phyloP scores from a whole-genome alignment of 2,329 filamentous ascomycete species.

The Davidsoniella neocaledoniae region DNA sequence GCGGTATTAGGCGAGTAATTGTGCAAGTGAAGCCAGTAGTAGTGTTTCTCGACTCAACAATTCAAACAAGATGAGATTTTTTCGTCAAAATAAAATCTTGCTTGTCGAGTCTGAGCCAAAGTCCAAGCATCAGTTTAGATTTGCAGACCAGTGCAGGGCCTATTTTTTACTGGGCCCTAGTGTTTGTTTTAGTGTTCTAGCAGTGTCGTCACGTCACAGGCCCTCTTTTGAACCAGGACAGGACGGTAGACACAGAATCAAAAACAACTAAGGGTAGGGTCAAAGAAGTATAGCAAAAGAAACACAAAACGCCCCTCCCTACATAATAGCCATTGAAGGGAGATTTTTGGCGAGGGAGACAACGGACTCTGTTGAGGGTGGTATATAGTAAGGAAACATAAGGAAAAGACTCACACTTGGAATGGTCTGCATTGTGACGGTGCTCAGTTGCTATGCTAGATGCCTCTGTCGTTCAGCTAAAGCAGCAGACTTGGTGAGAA shows the following conservation, averaged over 20 bases:
- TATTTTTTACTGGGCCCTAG: neutral
- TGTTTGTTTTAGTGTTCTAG: neutral
- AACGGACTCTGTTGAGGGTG: conserved; percentile 1
- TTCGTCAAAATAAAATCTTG: conserved; percentile 13
- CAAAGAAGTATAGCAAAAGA: neutral
- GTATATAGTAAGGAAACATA: conserved; percentile 15
- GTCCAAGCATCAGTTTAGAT: neutral
- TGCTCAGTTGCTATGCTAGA: neutral
- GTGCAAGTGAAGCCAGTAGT: neutral
- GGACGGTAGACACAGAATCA: too few relatives aligned
- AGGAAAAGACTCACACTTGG: conserved; percentile 28
- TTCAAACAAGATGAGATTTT: conserved; percentile 1
- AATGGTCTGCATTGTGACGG: conserved; percentile 33
- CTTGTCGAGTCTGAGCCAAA: conserved; percentile 4
- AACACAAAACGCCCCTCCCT: neutral
- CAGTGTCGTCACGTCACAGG: conserved; percentile 3
- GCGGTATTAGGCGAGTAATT: neutral
- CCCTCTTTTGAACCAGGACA: too few relatives aligned
- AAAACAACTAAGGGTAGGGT: conserved; percentile 1
- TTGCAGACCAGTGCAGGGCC: neutral
- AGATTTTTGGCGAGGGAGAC: neutral
- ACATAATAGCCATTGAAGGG: neutral
- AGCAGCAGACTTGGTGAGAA: neutral
- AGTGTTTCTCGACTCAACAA: neutral
- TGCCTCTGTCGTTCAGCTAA: neutral